phyloP scores from a whole-genome alignment of 192 early-diverging fungal species.

The Glomus cerebriforme region DNA sequence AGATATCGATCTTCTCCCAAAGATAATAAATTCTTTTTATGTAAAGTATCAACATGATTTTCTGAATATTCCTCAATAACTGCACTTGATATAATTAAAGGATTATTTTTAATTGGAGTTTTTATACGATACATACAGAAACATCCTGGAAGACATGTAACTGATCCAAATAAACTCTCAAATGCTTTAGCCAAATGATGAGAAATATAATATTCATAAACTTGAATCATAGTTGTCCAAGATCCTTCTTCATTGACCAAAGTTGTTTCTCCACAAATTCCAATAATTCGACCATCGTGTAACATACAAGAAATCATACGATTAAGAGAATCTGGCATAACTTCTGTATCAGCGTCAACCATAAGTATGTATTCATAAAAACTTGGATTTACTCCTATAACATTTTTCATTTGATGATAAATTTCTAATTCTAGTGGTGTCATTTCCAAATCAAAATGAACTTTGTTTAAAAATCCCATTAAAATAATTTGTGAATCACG shows the following conservation, averaged over 20 bases:
- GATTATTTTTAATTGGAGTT: slow-evolving; percentile 63
- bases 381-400: slow-evolving; percentile 86
- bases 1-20: slow-evolving; percentile 98
- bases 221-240: slow-evolving; percentile 97
- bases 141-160: slow-evolving; percentile 83
- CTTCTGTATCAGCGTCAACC: slow-evolving; percentile 85
- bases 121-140: slow-evolving; percentile 87
- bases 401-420: slow-evolving; percentile 95
- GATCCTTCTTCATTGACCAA: slow-evolving; percentile 87
- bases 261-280: slow-evolving; percentile 93
- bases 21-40: slow-evolving; percentile 95
- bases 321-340: slow-evolving; percentile 81
- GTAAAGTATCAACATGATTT: slow-evolving; percentile 91
- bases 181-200: slow-evolving; percentile 93
- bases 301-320: slow-evolving; percentile 85
- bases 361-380: slow-evolving; percentile 79
- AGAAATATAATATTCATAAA: slow-evolving; percentile 90
- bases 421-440: slow-evolving; percentile 93
- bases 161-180: slow-evolving; percentile 78
- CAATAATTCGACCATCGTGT: slow-evolving; percentile 78
- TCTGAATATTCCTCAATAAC: slow-evolving; percentile 88
- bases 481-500: slow-evolving; percentile 96
- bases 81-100: slow-evolving; percentile 78
- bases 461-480: slow-evolving; percentile 90
- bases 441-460: slow-evolving; percentile 91